Conservation (phyloP, 148 eudicot genomes). For the Camellia granthamiana region DNA sequence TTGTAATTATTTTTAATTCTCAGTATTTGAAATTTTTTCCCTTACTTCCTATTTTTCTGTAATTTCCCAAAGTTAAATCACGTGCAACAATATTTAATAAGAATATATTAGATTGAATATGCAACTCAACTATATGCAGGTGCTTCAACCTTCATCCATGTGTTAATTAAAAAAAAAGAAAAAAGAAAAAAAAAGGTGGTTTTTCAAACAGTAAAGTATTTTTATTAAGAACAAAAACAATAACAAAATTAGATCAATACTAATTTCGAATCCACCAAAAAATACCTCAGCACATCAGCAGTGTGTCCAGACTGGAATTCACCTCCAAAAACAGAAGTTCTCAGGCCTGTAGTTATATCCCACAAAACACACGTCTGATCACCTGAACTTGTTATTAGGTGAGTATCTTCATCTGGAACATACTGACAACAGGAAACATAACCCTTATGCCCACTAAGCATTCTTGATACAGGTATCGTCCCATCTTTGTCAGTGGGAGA, state of each 20-base stretch:
- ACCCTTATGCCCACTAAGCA: conserved; percentile 94
- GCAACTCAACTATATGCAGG: conserved; percentile 9
- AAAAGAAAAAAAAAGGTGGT: too few relatives aligned
- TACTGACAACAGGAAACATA: conserved; percentile 94
- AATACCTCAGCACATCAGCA: conserved; percentile 84
- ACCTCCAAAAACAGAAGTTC: conserved; percentile 97
- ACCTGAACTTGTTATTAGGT: conserved; percentile 89
- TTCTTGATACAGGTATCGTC: conserved; percentile 79
- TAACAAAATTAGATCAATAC: not conserved
- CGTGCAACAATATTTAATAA: not conserved
- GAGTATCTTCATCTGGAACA: conserved; percentile 90
- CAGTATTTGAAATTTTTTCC: too few relatives aligned
- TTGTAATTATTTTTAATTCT: too few relatives aligned
- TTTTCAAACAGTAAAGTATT: conserved; percentile 3
- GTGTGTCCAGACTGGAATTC: conserved; percentile 98
- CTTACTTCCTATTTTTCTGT: too few relatives aligned
- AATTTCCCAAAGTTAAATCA: not conserved
- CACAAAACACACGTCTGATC: conserved; percentile 93
- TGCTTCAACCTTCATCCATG: conserved; percentile 9
- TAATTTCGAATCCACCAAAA: conserved; percentile 8
- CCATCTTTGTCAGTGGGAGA: conserved; percentile 81
- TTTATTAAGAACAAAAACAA: conserved; percentile 7
- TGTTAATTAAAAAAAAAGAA: not conserved
- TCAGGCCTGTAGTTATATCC: conserved; percentile 92
- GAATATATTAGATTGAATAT: conserved; percentile 3